phyloP scores from a whole-genome alignment of 2,329 filamentous ascomycete genomes.

The Endothia cerciana region DNA sequence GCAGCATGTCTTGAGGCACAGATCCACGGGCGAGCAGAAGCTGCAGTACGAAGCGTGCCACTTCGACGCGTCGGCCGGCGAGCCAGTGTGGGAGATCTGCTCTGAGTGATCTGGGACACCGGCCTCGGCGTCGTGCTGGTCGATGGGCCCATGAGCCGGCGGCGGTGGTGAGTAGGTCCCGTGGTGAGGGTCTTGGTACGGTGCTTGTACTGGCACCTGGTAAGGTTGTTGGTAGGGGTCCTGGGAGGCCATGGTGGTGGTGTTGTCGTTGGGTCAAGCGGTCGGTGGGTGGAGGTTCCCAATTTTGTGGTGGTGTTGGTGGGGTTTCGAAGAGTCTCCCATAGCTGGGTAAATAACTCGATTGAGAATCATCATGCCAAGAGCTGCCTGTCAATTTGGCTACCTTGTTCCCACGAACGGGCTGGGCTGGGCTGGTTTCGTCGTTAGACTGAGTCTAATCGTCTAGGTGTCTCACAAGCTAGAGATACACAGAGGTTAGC shows the following conservation, averaged over 20 bases:
- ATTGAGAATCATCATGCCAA: background rate
- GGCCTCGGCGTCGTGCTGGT: constrained; percentile 34
- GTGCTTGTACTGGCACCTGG: constrained; percentile 6
- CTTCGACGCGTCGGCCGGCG: background rate
- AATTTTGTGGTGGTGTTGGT: background rate
- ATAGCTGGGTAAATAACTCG: background rate
- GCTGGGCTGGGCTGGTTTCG: background rate
- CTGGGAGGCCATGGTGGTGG: background rate
- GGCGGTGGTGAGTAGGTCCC: background rate
- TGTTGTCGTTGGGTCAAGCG: too few relatives aligned
- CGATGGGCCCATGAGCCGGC: constrained; percentile 39
- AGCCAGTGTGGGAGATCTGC: background rate
- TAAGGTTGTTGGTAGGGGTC: constrained; percentile 5
- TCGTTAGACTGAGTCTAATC: background rate
- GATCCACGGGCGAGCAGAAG: constrained; percentile 49
- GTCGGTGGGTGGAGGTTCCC: too few relatives aligned
- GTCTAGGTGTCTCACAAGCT: background rate
- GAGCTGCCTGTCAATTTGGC: background rate
- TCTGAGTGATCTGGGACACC: background rate
- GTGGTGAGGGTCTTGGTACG: constrained; percentile 11
- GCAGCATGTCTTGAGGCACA: constrained; percentile 50
- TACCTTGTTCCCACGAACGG: background rate
- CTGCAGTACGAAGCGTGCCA: constrained; percentile 49
- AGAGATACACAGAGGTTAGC: background rate
- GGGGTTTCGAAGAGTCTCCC: background rate